phyloP scores from a whole-genome alignment of 148 eudicot species.

The Tetragonia tetragonoides region DNA sequence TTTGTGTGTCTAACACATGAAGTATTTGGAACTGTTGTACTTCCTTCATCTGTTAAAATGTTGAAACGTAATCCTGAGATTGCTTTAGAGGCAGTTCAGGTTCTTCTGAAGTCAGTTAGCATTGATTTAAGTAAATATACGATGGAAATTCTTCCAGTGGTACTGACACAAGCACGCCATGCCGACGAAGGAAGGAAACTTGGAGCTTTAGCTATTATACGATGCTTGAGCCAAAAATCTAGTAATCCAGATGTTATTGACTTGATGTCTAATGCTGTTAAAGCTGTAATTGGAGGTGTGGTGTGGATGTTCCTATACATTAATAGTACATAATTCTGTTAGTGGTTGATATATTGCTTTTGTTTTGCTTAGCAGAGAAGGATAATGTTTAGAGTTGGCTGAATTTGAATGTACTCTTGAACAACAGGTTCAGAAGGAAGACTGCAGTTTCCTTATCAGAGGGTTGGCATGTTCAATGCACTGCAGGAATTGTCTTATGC shows the following conservation, averaged over 20 bases:
- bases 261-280: conserved; percentile 60
- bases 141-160: conserved; percentile 66
- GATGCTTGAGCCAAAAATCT: conserved; percentile 78
- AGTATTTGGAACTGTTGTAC: conserved; percentile 62
- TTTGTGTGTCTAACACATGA: conserved; percentile 70
- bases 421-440: conserved; percentile 94
- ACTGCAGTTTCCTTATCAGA: conserved; percentile 95
- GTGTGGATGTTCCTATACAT: neutral
- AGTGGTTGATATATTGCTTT: neutral
- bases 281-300: conserved; percentile 84
- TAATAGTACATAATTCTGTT: conserved; percentile 3
- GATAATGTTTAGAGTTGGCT: conserved; percentile 2
- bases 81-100: conserved; percentile 70
- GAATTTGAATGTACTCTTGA: conserved; percentile 11
- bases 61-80: conserved; percentile 97
- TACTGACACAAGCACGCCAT: conserved; percentile 86
- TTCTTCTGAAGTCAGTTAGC: conserved; percentile 64
- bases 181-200: conserved; percentile 81
- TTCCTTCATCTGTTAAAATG: conserved; percentile 91
- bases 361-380: neutral
- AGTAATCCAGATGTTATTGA: conserved; percentile 91
- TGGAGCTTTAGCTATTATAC: conserved; percentile 64
- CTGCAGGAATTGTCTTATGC: conserved; percentile 74
- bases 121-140: conserved; percentile 91
- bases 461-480: conserved; percentile 88